Evolutionary conservation across 2,329 filamentous ascomycete genomes (phyloP).

Genomic region (Colletotrichum higginsianum): DNA sequence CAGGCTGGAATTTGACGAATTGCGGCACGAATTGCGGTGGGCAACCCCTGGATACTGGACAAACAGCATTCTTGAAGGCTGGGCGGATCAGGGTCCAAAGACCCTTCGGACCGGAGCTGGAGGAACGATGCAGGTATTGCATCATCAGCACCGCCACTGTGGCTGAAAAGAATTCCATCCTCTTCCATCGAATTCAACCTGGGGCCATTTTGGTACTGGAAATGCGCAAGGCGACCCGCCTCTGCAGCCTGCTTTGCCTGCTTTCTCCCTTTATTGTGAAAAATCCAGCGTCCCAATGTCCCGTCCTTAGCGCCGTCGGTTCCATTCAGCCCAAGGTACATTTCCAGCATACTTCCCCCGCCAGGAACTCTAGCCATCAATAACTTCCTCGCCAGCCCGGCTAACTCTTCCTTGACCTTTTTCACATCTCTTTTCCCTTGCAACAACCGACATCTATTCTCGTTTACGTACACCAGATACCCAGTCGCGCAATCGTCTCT

Average conservation of each 20-base stretch:
- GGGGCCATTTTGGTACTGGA: constrained; percentile 35
- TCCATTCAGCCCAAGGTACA: constrained; percentile 40
- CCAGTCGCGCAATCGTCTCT: constrained; percentile 33
- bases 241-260: constrained; percentile 33
- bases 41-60: constrained; percentile 11
- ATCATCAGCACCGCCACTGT: constrained; percentile 44
- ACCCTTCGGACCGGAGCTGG: constrained; percentile 34
- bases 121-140: constrained; percentile 31
- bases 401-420: constrained; percentile 19
- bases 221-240: constrained; percentile 43
- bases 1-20: constrained; percentile 10
- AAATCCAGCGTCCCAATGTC: constrained; percentile 42
- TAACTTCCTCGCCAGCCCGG: constrained; percentile 39
- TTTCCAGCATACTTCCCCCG: constrained; percentile 39
- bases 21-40: constrained; percentile 3
- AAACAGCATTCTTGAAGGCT: constrained; percentile 10
- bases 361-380: constrained; percentile 39
- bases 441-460: constrained; percentile 22
- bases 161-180: constrained; percentile 44
- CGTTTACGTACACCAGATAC: constrained; percentile 37
- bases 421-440: constrained; percentile 9
- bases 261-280: constrained; percentile 43
- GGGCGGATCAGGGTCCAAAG: constrained; percentile 32
- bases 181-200: constrained; percentile 43
- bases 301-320: constrained; percentile 28